phyloP scores from a whole-genome alignment of 352 stramenopile species.

The Elongisporangium prolatum region DNA sequence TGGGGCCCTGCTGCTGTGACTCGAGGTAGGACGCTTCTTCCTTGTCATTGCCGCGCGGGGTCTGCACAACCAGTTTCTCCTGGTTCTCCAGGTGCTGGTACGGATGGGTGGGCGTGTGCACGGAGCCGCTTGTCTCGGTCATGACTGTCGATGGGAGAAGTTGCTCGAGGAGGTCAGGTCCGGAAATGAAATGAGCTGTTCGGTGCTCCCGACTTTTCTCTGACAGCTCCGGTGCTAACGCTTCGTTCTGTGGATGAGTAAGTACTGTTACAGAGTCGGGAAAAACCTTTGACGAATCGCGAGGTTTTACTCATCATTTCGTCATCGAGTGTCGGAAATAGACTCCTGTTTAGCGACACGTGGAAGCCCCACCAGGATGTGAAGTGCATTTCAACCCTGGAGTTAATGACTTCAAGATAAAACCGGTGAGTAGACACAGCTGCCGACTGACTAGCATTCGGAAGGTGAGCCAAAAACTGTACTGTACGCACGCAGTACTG shows the following conservation, averaged over 20 bases:
- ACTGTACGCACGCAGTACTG: too few relatives aligned
- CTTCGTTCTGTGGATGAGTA: not conserved
- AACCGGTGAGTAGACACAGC: not conserved
- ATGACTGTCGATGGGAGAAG: not conserved
- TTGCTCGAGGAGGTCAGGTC: not conserved
- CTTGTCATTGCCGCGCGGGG: slow-evolving; percentile 28
- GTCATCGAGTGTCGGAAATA: not conserved
- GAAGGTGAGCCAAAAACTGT: not conserved
- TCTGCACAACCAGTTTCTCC: slow-evolving; percentile 21
- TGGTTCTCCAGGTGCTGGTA: slow-evolving; percentile 11
- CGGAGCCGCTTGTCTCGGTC: not conserved
- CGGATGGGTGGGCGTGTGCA: not conserved
- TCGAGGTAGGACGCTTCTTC: slow-evolving; percentile 8
- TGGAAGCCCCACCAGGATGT: not conserved
- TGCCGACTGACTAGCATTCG: not conserved
- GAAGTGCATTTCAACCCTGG: not conserved
- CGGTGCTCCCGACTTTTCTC: not conserved
- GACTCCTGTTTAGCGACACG: not conserved
- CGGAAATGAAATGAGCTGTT: not conserved
- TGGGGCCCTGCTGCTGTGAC: slow-evolving; percentile 7
- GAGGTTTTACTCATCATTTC: not conserved
- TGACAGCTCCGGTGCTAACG: not conserved
- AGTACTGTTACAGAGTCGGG: not conserved
- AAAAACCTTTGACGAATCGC: not conserved
- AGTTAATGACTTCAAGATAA: not conserved